Conservation (phyloP, 139 green algal species). For the Volvox reticuliferus region DNA sequence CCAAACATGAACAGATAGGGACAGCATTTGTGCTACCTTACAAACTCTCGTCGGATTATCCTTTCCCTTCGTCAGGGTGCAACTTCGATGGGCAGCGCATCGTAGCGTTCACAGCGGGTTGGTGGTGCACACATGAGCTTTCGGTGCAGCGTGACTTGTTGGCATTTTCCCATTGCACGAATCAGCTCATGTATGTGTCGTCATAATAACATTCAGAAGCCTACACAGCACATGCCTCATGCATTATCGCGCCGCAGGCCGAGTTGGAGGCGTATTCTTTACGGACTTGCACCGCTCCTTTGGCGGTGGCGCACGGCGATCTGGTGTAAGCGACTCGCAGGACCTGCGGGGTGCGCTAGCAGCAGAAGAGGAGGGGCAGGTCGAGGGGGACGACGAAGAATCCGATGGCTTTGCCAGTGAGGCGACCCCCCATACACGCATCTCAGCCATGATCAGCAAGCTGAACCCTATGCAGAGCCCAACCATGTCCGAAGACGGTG, state of each 20-base stretch:
- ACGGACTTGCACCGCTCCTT: conserved; percentile 49
- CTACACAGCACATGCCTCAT: no score
- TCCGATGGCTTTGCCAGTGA: background rate
- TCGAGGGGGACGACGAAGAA: background rate
- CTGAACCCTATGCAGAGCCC: conserved; percentile 57
- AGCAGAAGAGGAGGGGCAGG: background rate
- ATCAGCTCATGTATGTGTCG: no score
- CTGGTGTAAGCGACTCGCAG: conserved; percentile 23
- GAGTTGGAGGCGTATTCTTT: conserved; percentile 32
- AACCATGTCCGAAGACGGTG: conserved; percentile 26
- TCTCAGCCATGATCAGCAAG: background rate
- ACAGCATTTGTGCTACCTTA: no score
- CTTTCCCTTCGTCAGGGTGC: no score
- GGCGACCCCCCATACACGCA: background rate
- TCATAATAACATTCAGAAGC: no score
- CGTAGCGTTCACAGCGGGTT: no score
- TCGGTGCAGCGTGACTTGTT: no score
- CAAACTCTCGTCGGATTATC: no score
- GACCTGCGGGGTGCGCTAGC: background rate
- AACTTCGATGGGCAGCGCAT: no score
- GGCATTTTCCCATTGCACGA: no score
- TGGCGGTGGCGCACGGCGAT: background rate
- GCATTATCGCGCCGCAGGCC: background rate
- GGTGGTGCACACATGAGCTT: no score
- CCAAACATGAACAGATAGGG: no score